phyloP scores from a whole-genome alignment of 192 early-diverging fungal species.

The Haplosporangium gracile region DNA sequence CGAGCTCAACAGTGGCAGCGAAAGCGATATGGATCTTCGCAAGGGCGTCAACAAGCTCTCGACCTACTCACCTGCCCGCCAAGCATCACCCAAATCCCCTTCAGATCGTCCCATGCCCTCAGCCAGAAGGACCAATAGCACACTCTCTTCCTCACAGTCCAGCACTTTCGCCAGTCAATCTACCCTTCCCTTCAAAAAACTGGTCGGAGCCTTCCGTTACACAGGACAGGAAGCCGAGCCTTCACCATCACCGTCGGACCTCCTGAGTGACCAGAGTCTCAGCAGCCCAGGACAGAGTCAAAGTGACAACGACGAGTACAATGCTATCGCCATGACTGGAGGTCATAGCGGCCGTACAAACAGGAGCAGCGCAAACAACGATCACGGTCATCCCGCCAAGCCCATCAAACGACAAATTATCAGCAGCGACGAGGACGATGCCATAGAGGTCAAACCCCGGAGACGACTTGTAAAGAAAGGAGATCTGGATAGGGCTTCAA shows the following conservation, averaged over 20 bases:
- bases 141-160: not conserved
- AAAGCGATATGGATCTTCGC: conserved; percentile 27
- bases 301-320: conserved; percentile 19
- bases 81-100: not conserved
- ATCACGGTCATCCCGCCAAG: not conserved
- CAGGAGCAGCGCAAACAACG: not conserved
- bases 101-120: not conserved
- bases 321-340: conserved; percentile 25
- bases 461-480: conserved; percentile 26
- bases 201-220: conserved; percentile 32
- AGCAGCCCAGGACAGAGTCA: conserved; percentile 28
- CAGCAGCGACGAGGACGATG: conserved; percentile 31
- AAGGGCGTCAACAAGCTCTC: conserved; percentile 31
- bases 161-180: not conserved
- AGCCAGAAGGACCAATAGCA: not conserved
- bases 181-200: conserved; percentile 28
- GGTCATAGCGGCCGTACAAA: not conserved
- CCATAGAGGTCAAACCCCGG: conserved; percentile 12
- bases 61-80: conserved; percentile 18
- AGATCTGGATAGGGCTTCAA: not conserved
- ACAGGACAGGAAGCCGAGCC: conserved; percentile 29
- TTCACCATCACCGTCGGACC: not conserved
- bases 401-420: conserved; percentile 17
- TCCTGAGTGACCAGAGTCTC: conserved; percentile 33
- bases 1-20: conserved; percentile 21